Percentiles rank a stretch among this genome's conserved stretches.
phyloP scores from a whole-genome alignment of 805 yeast species.

The Starmerella etchellsii region DNA sequence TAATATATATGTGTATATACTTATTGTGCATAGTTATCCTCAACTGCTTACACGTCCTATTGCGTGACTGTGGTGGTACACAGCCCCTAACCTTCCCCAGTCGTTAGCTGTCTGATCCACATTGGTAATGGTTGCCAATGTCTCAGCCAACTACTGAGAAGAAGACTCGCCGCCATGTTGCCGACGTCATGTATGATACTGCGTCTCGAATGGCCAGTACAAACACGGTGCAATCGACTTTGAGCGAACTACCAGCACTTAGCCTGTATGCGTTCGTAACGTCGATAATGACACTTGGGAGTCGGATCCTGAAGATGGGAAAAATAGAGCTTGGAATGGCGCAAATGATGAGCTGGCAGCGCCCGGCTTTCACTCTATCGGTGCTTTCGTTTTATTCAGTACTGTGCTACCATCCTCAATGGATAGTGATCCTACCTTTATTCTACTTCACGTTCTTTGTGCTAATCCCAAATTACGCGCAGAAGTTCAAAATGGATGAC shows the following conservation, averaged over 20 bases:
- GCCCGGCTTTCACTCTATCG: slow-evolving; percentile 56
- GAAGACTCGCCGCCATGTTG: slow-evolving; percentile 13
- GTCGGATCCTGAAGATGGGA: slow-evolving; percentile 30
- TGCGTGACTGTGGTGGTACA: too few species aligned
- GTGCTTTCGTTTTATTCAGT: slow-evolving; percentile 48
- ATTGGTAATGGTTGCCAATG: neutral
- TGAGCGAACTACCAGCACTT: slow-evolving; percentile 15
- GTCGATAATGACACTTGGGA: slow-evolving; percentile 12
- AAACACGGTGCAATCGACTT: slow-evolving; percentile 4
- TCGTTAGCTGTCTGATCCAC: neutral
- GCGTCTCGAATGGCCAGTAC: slow-evolving; percentile 10
- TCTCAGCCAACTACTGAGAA: too few species aligned
- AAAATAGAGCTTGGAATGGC: slow-evolving; percentile 48
- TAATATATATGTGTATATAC: neutral
- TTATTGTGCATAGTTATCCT: too few species aligned
- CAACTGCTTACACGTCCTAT: too few species aligned
- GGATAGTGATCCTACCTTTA: slow-evolving; percentile 52
- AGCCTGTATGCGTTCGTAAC: slow-evolving; percentile 14
- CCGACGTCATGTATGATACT: slow-evolving; percentile 11
- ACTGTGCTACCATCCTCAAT: slow-evolving; percentile 58
- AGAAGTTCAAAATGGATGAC: slow-evolving; percentile 18
- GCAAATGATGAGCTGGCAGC: slow-evolving; percentile 58
- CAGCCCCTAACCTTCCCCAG: too few species aligned
- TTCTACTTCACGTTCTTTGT: slow-evolving; percentile 42
- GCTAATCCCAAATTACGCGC: slow-evolving; percentile 54